Evolutionary conservation across 768 basidiomycete species (phyloP).

Genomic region (Podaxis sp.): DNA sequence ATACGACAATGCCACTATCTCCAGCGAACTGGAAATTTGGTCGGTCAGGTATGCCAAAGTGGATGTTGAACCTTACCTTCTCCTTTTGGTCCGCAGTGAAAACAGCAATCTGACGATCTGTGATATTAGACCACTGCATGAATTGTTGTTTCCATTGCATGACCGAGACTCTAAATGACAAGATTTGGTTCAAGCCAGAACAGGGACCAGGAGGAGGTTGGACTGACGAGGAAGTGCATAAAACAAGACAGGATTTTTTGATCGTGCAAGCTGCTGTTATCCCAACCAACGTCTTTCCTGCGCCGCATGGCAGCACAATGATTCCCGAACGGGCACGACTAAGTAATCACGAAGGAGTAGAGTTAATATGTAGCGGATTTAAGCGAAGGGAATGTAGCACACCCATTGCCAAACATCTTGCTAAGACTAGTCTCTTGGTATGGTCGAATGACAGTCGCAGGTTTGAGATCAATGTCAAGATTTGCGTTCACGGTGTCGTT

Average conservation of each 20-base stretch:
- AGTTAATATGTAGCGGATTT: neutral
- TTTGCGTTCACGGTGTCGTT: slow-evolving; percentile 97
- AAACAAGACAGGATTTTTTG: slow-evolving; percentile 96
- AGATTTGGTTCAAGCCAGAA: slow-evolving; percentile 10
- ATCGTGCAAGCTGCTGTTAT: slow-evolving; percentile 99
- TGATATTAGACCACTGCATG: slow-evolving; percentile 98
- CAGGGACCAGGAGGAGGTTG: slow-evolving; percentile 2
- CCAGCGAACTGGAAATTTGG: slow-evolving; percentile 74
- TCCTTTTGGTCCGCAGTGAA: slow-evolving; percentile 99
- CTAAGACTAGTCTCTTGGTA: slow-evolving; percentile 98
- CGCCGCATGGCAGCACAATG: slow-evolving; percentile 97
- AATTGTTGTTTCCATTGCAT: slow-evolving; percentile 99
- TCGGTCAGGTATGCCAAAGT: neutral
- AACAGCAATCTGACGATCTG: slow-evolving; percentile 93
- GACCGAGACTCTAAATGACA: slow-evolving; percentile 67
- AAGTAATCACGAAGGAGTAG: neutral
- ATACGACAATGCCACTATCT: slow-evolving; percentile 96
- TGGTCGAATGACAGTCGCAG: slow-evolving; percentile 93
- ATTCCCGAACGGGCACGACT: slow-evolving; percentile 98
- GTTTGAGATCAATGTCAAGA: slow-evolving; percentile 97
- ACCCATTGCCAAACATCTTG: slow-evolving; percentile 99
- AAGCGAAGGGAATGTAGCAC: slow-evolving; percentile 21
- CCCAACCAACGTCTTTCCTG: slow-evolving; percentile 98
- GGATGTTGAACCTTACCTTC: slow-evolving; percentile 52
- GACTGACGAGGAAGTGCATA: slow-evolving; percentile 96